Evolutionary conservation across 2,329 filamentous ascomycete species (phyloP), one percentile per base, ranked within the genome.

Genomic region (Fusarium torulosum): DNA sequence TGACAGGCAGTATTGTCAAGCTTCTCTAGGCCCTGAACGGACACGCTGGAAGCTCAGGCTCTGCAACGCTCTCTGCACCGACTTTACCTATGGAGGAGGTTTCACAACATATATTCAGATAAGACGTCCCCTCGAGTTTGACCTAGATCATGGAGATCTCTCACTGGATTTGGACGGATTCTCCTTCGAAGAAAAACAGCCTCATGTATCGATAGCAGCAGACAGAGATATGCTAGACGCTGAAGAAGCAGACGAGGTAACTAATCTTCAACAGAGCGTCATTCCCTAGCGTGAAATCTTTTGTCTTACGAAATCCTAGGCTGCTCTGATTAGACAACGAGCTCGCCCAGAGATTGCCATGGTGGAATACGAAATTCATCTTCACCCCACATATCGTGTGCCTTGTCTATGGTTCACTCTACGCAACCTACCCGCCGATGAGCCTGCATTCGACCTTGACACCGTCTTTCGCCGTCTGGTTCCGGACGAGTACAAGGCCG

Each of bases 391-490:
- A 57, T 95, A 94, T 79, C 85, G 85, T 63, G 86, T 90, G 44
- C 92, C 92, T 10, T 91, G 91, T 60, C 83, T 94, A 56, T 94
- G 91, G 86, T 93, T 95, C 80, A 86, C 82, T 53, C 78, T 93
- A 72, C 85, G 87, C 69, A 84, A 85, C 61, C 79, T 88, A 59
- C 84, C 86, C 19, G 78, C 81, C 46, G 82, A 83, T 59, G 86
- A 89, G 66, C 80, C 83, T 38, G 79, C 87, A 14, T 84, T 90
- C 72, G 84, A 86, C 72, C 81, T 93, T 70, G 89, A 93, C 63
- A 86, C 87, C 6, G 86, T 94, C 65, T 93, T 93, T 77, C 84
- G 87, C 64, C 85, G 86, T 67, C 82, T 95, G 46, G 90, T 94
- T 44, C 91, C 91, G 19, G 81, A 86, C 51, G 83, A 87, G 71